Evolutionary conservation across 2,329 filamentous ascomycete genomes (phyloP).

Genomic region (Claviceps fusiformis): DNA sequence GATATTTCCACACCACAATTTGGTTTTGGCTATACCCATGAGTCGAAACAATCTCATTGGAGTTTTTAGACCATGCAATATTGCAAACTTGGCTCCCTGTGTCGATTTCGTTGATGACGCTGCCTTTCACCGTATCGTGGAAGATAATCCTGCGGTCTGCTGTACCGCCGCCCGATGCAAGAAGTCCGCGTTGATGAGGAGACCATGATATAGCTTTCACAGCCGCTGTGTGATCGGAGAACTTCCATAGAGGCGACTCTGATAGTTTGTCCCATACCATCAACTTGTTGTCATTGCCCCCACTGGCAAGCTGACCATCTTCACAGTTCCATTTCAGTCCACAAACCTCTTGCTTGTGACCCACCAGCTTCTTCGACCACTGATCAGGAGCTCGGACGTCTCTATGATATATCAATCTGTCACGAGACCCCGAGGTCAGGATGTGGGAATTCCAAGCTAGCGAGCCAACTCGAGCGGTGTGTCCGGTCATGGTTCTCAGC

Average conservation of each 20-base stretch:
- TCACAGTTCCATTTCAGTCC: constrained; percentile 95
- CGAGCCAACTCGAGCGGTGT: constrained; percentile 83
- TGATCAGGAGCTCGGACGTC: constrained; percentile 90
- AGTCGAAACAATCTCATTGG: constrained; percentile 92
- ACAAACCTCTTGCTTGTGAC: constrained; percentile 97
- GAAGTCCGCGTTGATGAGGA: constrained; percentile 80
- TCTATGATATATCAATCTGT: constrained; percentile 86
- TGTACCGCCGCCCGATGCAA: constrained; percentile 93
- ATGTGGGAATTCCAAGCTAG: constrained; percentile 98
- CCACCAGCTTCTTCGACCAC: constrained; percentile 72
- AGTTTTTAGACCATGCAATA: constrained; percentile 92
- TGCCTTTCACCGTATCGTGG: constrained; percentile 84
- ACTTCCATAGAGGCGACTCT: constrained; percentile 87
- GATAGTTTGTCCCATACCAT: constrained; percentile 97
- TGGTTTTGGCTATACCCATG: constrained; percentile 98
- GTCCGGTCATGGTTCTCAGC: constrained; percentile 90
- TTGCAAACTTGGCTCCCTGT: constrained; percentile 99
- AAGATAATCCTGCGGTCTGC: constrained; percentile 95
- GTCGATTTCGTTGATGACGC: constrained; percentile 74
- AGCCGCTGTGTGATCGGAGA: constrained; percentile 85
- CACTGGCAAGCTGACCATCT: constrained; percentile 85
- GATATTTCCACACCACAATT: constrained; percentile 99
- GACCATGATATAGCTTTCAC: constrained; percentile 98
- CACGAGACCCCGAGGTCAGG: constrained; percentile 84
- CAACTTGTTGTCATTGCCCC: constrained; percentile 96